phyloP scores from a whole-genome alignment of 768 basidiomycete genomes.

The Amanita rubescens region DNA sequence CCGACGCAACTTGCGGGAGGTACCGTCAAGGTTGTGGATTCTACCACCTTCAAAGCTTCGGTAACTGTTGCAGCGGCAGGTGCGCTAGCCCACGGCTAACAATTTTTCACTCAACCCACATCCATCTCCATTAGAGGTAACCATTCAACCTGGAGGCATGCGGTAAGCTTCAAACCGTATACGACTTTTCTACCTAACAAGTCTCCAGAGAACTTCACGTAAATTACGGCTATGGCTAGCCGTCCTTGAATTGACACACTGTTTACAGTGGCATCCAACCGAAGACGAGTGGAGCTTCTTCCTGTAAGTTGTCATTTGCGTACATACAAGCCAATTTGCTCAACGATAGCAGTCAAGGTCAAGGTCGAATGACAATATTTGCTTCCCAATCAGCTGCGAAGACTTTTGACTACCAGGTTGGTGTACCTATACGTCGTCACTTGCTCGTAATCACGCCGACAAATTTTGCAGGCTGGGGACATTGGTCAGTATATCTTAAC shows the following conservation, averaged over 20 bases:
- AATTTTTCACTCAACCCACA: too few species aligned
- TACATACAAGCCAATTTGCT: not conserved
- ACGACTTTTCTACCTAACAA: not conserved
- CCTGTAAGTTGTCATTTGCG: constrained; percentile 30
- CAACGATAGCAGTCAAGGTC: constrained; percentile 35
- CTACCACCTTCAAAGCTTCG: constrained; percentile 44
- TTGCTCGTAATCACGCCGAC: not conserved
- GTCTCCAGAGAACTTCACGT: constrained; percentile 47
- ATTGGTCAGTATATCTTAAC: constrained; percentile 30
- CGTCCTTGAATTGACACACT: not conserved
- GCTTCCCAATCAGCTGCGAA: constrained; percentile 44
- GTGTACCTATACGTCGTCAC: not conserved
- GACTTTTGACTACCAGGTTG: constrained; percentile 53
- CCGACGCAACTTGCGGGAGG: constrained; percentile 40
- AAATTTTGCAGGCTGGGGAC: constrained; percentile 39
- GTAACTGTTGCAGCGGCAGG: constrained; percentile 42
- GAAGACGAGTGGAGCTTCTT: constrained; percentile 59
- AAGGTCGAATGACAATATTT: constrained; percentile 49
- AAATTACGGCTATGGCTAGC: constrained; percentile 10
- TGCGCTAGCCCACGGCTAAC: not conserved
- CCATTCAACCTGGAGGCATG: constrained; percentile 49
- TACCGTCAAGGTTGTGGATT: constrained; percentile 43
- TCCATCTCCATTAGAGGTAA: constrained; percentile 31
- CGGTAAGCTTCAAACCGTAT: constrained; percentile 23
- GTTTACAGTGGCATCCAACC: constrained; percentile 58